Evolutionary conservation across 805 yeast species (phyloP).

Genomic region (Myxozyma mucilagina): DNA sequence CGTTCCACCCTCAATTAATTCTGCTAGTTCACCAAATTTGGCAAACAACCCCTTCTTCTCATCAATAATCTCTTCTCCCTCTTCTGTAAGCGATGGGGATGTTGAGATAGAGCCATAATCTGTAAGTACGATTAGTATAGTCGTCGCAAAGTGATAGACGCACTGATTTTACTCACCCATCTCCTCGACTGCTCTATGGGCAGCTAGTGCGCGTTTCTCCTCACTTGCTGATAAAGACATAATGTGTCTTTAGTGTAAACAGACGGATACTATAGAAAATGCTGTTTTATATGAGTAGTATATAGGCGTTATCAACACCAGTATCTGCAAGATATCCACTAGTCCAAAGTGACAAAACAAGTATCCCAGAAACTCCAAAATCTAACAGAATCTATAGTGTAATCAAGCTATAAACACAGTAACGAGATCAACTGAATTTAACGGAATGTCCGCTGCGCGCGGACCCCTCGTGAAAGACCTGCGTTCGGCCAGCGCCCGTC

Average conservation of each 20-base stretch:
- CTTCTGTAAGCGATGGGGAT: not conserved
- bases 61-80: not conserved
- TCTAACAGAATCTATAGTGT: too few species aligned
- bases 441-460: not conserved
- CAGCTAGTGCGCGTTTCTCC: not conserved
- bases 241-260: not conserved
- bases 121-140: not conserved
- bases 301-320: too few species aligned
- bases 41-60: slow-evolving; percentile 7
- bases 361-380: too few species aligned
- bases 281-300: too few species aligned
- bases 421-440: too few species aligned
- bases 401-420: not conserved
- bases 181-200: not conserved
- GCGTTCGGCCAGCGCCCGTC: not conserved
- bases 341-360: too few species aligned
- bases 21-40: slow-evolving; percentile 21
- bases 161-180: not conserved
- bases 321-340: too few species aligned
- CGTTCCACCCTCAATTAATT: slow-evolving; percentile 23
- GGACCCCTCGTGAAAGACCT: not conserved
- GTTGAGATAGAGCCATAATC: slow-evolving; percentile 26
- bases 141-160: not conserved
- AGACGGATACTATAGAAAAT: too few species aligned
- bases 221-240: slow-evolving; percentile 1